Percentiles rank a stretch among this genome's conserved stretches.
These are phyloP conservation scores for Mucor piriformis DNA, from an alignment of 371 early-diverging fungal genomes.

Conservation along the genomic window DNA sequence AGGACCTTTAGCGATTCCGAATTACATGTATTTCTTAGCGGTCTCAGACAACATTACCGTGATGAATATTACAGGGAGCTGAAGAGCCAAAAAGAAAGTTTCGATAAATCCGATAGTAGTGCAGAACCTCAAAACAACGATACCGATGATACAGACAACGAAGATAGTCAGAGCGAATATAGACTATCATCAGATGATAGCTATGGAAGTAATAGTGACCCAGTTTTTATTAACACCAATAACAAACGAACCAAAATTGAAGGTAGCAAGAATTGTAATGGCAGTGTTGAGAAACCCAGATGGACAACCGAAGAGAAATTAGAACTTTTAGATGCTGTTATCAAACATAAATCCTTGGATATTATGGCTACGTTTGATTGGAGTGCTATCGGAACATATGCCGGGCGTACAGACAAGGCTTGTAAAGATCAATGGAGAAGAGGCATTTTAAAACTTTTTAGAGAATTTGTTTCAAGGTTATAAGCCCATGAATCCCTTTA, in stretches of 20 bases:
- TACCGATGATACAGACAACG: background rate
- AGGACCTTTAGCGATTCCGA: background rate
- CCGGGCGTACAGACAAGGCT: slow-evolving; percentile 37
- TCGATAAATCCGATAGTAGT: background rate
- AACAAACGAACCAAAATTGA: background rate
- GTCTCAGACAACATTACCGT: background rate
- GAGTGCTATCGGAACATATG: slow-evolving; percentile 29
- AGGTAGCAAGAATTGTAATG: background rate
- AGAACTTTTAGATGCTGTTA: slow-evolving; percentile 30
- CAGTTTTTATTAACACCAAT: background rate
- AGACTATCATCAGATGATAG: background rate
- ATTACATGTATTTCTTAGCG: background rate
- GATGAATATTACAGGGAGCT: background rate
- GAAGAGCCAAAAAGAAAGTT: background rate
- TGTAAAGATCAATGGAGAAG: slow-evolving; percentile 55
- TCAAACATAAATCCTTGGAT: slow-evolving; percentile 33
- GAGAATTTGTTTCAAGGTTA: background rate
- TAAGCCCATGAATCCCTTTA: too few relatives aligned
- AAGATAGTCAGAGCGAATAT: background rate
- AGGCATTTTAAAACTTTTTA: slow-evolving; percentile 23
- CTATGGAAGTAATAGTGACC: background rate
- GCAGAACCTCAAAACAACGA: background rate
- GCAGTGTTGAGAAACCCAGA: slow-evolving; percentile 27
- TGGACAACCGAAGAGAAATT: slow-evolving; percentile 31
- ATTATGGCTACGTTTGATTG: slow-evolving; percentile 43